A percentile compares a stretch with the other conserved stretches of the same genome.
These are phyloP conservation scores for Lumnitzera littorea DNA, from an alignment of 345 rosid species.

Conservation along the genomic window DNA sequence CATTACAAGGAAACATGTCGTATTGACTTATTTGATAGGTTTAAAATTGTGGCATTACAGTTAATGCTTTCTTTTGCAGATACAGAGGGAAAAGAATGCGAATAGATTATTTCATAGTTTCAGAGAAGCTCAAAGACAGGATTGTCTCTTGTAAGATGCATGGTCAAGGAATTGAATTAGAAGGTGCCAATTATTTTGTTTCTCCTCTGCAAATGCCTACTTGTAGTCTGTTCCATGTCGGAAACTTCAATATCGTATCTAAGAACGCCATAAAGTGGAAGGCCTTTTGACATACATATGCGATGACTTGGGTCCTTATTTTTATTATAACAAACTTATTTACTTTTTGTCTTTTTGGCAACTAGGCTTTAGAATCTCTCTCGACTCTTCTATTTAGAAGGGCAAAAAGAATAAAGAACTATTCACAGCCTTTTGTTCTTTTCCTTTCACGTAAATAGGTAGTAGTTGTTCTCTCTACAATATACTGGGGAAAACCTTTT, in stretches of 20 bases:
- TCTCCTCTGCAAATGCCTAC: not conserved
- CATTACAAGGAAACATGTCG: not conserved
- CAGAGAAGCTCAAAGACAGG: constrained; percentile 61
- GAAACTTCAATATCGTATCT: not conserved
- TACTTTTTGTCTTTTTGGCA: too few relatives aligned
- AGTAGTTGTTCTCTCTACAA: too few relatives aligned
- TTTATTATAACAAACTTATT: too few relatives aligned
- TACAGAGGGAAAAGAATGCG: constrained; percentile 90
- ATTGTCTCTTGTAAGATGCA: constrained; percentile 65
- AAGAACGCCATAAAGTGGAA: not conserved
- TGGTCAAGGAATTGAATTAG: constrained; percentile 72
- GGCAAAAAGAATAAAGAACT: not conserved
- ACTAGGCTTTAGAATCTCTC: too few relatives aligned
- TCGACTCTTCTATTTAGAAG: not conserved
- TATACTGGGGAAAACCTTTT: too few relatives aligned
- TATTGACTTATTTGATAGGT: not conserved
- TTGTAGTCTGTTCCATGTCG: not conserved
- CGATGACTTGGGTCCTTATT: too few relatives aligned
- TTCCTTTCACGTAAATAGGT: too few relatives aligned
- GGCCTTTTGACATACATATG: not conserved
- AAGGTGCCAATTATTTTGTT: constrained; percentile 36
- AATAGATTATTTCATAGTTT: constrained; percentile 78
- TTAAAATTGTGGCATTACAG: not conserved
- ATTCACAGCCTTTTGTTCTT: not conserved
- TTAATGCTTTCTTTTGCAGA: constrained; percentile 27